These are phyloP conservation scores for Lactifluus volemus DNA, from an alignment of 768 basidiomycete genomes.

Conservation along the genomic window DNA sequence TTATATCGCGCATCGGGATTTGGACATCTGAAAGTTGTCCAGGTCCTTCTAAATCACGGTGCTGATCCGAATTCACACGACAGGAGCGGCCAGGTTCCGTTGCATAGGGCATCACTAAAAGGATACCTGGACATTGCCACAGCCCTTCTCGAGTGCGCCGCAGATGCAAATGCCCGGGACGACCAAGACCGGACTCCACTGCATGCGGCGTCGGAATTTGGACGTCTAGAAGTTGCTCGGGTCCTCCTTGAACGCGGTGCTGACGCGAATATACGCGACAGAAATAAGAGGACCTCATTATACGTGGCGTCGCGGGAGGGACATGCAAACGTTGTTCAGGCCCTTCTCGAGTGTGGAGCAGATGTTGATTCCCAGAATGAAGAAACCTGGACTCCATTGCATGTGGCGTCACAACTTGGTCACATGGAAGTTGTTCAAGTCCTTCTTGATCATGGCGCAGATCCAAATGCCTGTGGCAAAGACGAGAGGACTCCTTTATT, in stretches of 20 bases:
- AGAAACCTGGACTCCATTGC: not conserved
- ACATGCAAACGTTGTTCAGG: not conserved
- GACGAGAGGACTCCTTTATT: not conserved
- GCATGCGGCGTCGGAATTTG: not conserved
- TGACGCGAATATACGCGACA: no score
- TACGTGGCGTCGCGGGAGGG: not conserved
- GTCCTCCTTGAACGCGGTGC: not conserved
- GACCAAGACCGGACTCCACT: not conserved
- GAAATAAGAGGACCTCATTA: not conserved
- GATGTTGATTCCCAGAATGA: not conserved
- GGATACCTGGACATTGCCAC: not conserved
- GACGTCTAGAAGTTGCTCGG: not conserved
- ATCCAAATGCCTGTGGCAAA: not conserved
- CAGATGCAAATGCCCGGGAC: not conserved
- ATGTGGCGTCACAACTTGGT: not conserved
- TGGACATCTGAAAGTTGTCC: not conserved
- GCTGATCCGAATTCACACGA: not conserved
- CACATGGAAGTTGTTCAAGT: not conserved
- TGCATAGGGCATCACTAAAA: not conserved
- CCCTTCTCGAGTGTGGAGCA: not conserved
- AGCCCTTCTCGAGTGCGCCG: not conserved
- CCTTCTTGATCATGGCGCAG: not conserved
- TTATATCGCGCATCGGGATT: no score
- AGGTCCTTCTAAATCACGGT: not conserved
- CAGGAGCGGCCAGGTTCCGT: not conserved